These are phyloP conservation scores for Irpex sp. DNA, from an alignment of 1,284 basidiomycete species.

Conservation along the genomic window DNA sequence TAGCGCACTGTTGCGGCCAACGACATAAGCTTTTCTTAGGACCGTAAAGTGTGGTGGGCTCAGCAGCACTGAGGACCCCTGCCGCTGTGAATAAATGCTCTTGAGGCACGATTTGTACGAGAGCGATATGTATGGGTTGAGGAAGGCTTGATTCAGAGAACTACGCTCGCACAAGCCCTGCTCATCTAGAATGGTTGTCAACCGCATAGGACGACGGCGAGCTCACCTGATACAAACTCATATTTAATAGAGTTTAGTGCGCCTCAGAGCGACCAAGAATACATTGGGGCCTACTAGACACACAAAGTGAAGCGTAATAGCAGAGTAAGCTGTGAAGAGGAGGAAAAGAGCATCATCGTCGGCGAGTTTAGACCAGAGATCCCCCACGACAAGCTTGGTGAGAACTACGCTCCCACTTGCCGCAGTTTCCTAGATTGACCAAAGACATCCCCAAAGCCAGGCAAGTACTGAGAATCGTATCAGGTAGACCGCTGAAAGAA, in stretches of 20 bases:
- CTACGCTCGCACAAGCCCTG: constrained; percentile 30
- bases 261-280: not conserved
- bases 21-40: no score
- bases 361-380: not conserved
- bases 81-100: no score
- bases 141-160: constrained; percentile 29
- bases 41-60: no score
- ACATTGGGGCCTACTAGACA: not conserved
- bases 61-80: no score
- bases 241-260: no score
- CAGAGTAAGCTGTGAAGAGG: not conserved
- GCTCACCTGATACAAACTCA: not conserved
- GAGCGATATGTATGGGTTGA: not conserved
- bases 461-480: not conserved
- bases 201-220: not conserved
- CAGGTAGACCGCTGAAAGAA: constrained; percentile 1
- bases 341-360: not conserved
- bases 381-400: constrained; percentile 33
- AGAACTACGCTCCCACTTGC: constrained; percentile 49
- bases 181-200: constrained; percentile 4
- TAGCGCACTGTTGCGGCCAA: no score
- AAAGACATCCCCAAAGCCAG: not conserved
- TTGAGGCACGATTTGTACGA: not conserved
- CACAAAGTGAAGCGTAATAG: not conserved
- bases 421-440: not conserved